A percentile compares a stretch with the other conserved stretches of the same genome.
Conservation (phyloP, 1,284 basidiomycete genomes). For the Malassezia sympodialis region DNA sequence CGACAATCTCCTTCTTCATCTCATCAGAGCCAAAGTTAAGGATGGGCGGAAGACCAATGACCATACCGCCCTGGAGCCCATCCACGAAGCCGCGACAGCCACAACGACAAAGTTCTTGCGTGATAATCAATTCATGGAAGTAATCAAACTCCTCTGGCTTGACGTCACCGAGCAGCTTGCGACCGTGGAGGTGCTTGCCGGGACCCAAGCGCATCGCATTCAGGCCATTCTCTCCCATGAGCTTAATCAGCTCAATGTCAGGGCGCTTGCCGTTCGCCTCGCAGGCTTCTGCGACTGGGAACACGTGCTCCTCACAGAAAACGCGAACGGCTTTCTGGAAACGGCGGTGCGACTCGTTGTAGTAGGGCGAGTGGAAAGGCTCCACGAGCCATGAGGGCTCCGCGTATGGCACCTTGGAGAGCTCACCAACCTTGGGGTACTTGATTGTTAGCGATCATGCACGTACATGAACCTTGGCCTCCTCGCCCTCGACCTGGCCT, state of each 20-base stretch:
- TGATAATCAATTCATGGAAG: constrained; percentile 70
- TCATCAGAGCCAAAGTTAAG: constrained; percentile 72
- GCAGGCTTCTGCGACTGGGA: constrained; percentile 31
- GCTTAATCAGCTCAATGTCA: constrained; percentile 44
- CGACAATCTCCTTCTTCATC: constrained; percentile 65
- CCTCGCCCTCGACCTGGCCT: constrained; percentile 41
- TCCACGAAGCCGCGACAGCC: constrained; percentile 57
- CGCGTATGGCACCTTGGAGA: constrained; percentile 46
- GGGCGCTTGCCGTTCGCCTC: constrained; percentile 45
- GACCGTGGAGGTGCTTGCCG: constrained; percentile 66
- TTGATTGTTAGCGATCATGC: background rate
- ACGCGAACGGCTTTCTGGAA: constrained; percentile 48
- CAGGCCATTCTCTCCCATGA: constrained; percentile 50
- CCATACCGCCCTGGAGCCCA: constrained; percentile 49
- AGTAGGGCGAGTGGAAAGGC: constrained; percentile 48
- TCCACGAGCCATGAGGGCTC: constrained; percentile 39
- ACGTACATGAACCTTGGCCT: constrained; percentile 30
- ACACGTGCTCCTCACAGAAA: constrained; percentile 30
- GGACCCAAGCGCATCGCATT: constrained; percentile 83
- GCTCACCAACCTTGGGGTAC: constrained; percentile 24
- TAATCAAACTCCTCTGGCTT: constrained; percentile 79
- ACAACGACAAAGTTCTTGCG: constrained; percentile 69
- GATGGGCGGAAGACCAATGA: constrained; percentile 51
- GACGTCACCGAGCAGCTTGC: constrained; percentile 69
- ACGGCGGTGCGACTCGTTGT: constrained; percentile 48